Evolutionary conservation across 768 basidiomycete genomes (phyloP), one percentile per base, ranked within the genome.

Genomic region (Sarcodon sp.): DNA sequence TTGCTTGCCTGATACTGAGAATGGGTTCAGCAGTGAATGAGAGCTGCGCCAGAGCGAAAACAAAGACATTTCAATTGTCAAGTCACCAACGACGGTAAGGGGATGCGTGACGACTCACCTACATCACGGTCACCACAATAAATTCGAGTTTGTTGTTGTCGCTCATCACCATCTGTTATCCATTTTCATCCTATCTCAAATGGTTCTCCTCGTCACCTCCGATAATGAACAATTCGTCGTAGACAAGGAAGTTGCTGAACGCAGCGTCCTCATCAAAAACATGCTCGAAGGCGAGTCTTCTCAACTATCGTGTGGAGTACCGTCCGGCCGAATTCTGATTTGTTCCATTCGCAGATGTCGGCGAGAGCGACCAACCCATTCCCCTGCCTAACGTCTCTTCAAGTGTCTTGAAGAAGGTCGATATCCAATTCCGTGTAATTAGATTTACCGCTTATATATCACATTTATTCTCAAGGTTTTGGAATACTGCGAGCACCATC

Each of bases 401-500:
- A 3, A 84, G 82, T 55, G 91, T 94, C 8, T 66, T 94, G 66
- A 91, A 89, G 72, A 94, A 94, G 83, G 91, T 56, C n/a, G 4
- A n/a, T 32, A 31, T 35, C 21, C 47, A 31, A 36, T 44, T 15
- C 21, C 10, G 53, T 45, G 35, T 38, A 41, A 12, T 6, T 9
- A 10, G 8, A 13, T 35, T 39, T 21, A n/a, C 34, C 11, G 10
- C 4, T 5, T 32, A 46, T 35, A 49, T 47, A 9, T 37, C 44
- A 35, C 36, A 50, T 50, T 35, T 37, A 37, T 37, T 41, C 44
- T 45, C 7, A 54, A 99, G 90, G 93, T 98, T 51, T 74, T 99
- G 32, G 94, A 99, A 63, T 99, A 96, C 75, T 98, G 96, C 77
- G 93, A 97, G 60, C 93, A 98, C 68, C 96, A 99, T 69, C 86